These are phyloP conservation scores for Phlyctochytrium bullatum DNA, from an alignment of 192 early-diverging fungal species.

Conservation along the genomic window DNA sequence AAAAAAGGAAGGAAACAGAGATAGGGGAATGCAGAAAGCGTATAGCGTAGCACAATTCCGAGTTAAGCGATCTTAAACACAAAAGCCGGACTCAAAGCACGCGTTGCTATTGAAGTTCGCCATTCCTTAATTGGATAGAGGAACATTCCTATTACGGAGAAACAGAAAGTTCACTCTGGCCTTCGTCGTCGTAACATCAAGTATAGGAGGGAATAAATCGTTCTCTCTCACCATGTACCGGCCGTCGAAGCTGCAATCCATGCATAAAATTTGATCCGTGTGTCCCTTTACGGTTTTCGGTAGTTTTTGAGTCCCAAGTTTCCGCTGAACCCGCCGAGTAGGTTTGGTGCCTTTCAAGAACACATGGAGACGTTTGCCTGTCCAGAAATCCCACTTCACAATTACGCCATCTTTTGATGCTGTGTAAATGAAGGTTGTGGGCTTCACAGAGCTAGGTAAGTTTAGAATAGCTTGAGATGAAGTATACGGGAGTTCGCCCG, in stretches of 20 bases:
- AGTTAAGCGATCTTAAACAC: conserved; percentile 17
- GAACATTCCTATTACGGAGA: conserved; percentile 38
- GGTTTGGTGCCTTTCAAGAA: conserved; percentile 76
- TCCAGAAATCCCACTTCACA: conserved; percentile 82
- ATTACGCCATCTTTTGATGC: conserved; percentile 91
- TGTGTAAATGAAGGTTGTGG: conserved; percentile 66
- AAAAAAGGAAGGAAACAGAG: conserved; percentile 1
- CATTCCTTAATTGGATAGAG: conserved; percentile 19
- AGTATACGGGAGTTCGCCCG: conserved; percentile 27
- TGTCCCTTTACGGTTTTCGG: conserved; percentile 42
- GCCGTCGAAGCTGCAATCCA: conserved; percentile 50
- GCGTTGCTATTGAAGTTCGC: conserved; percentile 26
- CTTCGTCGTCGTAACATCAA: too few relatives aligned
- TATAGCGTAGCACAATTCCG: conserved; percentile 56
- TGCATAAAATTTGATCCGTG: conserved; percentile 43
- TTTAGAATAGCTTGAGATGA: conserved; percentile 17
- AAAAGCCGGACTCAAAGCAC: conserved; percentile 55
- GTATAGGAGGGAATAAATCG: neutral
- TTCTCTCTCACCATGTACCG: conserved; percentile 51
- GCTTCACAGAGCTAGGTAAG: conserved; percentile 4
- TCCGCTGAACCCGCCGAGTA: conserved; percentile 47
- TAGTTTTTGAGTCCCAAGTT: conserved; percentile 29
- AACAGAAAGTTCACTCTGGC: conserved; percentile 32
- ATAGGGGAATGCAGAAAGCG: conserved; percentile 12
- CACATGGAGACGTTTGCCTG: conserved; percentile 63